These are phyloP conservation scores for Antrodiella citrinella DNA, from an alignment of 768 basidiomycete species.

Conservation along the genomic window DNA sequence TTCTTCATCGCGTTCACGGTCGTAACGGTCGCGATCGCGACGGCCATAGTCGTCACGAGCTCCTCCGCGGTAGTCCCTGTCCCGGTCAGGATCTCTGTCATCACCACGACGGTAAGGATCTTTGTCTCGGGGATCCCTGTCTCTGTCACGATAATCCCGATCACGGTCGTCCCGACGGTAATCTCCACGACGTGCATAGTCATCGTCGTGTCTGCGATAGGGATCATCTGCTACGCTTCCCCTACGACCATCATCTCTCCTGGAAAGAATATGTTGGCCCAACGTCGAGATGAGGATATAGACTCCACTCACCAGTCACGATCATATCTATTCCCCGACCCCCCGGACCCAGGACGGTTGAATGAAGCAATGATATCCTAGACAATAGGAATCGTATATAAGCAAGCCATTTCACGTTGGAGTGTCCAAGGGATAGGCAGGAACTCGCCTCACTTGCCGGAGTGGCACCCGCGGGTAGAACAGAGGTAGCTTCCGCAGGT, in stretches of 20 bases:
- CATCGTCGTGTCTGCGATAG: conserved; percentile 20
- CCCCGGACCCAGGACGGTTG: conserved; percentile 22
- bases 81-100: conserved; percentile 22
- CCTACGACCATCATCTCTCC: conserved; percentile 11
- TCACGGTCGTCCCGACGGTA: conserved; percentile 29
- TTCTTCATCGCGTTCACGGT: conserved; percentile 39
- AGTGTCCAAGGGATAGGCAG: too few species aligned
- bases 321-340: conserved; percentile 15
- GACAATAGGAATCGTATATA: too few species aligned
- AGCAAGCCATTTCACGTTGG: conserved; percentile 1
- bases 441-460: conserved; percentile 50
- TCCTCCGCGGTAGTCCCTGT: conserved; percentile 10
- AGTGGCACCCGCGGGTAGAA: conserved; percentile 51
- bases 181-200: conserved; percentile 26
- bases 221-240: conserved; percentile 36
- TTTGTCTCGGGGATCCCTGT: conserved; percentile 11
- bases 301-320: neutral
- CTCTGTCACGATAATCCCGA: conserved; percentile 22
- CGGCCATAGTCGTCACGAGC: conserved; percentile 14
- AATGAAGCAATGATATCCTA: conserved; percentile 58
- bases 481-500: conserved; percentile 59
- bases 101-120: conserved; percentile 8
- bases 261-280: neutral
- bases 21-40: conserved; percentile 27
- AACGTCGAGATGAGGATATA: neutral